These are phyloP conservation scores for Stagonosporopsis chrysanthemi DNA, from an alignment of 2,329 filamentous ascomycete genomes.

Conservation along the genomic window DNA sequence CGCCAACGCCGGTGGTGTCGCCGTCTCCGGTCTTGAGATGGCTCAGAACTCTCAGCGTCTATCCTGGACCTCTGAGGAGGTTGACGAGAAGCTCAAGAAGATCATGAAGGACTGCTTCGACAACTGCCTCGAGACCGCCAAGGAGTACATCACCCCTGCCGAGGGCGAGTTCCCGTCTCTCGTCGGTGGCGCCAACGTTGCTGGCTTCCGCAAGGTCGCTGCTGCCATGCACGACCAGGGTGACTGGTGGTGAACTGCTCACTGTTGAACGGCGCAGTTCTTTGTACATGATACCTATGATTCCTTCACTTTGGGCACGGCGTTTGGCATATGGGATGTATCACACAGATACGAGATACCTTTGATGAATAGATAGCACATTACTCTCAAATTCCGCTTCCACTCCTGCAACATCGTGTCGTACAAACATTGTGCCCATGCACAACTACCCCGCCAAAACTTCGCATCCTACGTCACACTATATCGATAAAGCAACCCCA, in stretches of 20 bases:
- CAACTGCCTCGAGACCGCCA: constrained; percentile 86
- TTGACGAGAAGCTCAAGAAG: constrained; percentile 85
- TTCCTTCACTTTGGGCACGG: constrained; percentile 28
- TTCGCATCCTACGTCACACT: constrained; percentile 2
- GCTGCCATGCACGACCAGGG: constrained; percentile 95
- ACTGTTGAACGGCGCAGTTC: constrained; percentile 19
- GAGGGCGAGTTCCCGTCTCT: constrained; percentile 89
- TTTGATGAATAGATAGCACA: constrained; percentile 25
- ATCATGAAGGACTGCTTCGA: constrained; percentile 97
- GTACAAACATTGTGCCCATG: background rate
- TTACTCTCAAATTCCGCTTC: background rate
- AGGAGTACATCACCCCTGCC: constrained; percentile 80
- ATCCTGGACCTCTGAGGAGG: constrained; percentile 86
- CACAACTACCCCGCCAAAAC: constrained; percentile 3
- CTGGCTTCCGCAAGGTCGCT: constrained; percentile 95
- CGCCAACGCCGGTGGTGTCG: constrained; percentile 96
- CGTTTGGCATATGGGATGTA: constrained; percentile 26
- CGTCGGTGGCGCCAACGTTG: constrained; percentile 95
- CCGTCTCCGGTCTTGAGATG: constrained; percentile 98
- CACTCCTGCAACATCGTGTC: background rate
- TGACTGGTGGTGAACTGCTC: constrained; percentile 74
- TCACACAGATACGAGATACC: constrained; percentile 33
- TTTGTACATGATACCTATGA: constrained; percentile 39
- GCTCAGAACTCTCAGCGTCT: constrained; percentile 93
- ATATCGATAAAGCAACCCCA: constrained; percentile 1